Evolutionary conservation across 2,329 filamentous ascomycete genomes (phyloP).

Genomic region (Calonectria naviculata): DNA sequence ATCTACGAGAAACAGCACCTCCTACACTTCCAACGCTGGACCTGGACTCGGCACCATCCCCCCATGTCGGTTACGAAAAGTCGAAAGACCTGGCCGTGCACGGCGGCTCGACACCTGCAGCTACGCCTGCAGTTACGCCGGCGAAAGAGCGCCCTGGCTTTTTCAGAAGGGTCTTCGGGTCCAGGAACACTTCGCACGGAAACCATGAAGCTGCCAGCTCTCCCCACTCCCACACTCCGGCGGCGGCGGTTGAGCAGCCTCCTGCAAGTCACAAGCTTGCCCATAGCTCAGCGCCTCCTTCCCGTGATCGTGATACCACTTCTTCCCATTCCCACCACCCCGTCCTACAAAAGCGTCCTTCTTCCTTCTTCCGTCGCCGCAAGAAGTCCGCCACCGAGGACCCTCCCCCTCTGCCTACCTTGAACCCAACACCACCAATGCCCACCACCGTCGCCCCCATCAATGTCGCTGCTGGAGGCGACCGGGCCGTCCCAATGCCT

Average conservation of each 20-base stretch:
- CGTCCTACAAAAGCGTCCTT: conserved; percentile 86
- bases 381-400: conserved; percentile 89
- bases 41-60: conserved; percentile 66
- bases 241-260: conserved; percentile 42
- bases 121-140: conserved; percentile 55
- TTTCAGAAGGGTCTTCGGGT: conserved; percentile 91
- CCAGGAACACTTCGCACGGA: conserved; percentile 61
- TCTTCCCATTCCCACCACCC: conserved; percentile 59
- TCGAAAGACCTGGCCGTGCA: conserved; percentile 60
- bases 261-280: conserved; percentile 50
- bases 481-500: conserved; percentile 45
- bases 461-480: conserved; percentile 44
- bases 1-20: conserved; percentile 39
- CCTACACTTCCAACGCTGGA: conserved; percentile 49
- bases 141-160: conserved; percentile 84
- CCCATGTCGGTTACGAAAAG: conserved; percentile 69
- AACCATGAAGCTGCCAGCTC: conserved; percentile 34
- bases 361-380: conserved; percentile 91
- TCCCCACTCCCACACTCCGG: conserved; percentile 36
- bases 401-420: conserved; percentile 68
- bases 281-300: conserved; percentile 62
- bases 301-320: conserved; percentile 61
- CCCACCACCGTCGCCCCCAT: conserved; percentile 51
- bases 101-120: conserved; percentile 63
- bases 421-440: conserved; percentile 54